Percentiles rank a stretch among this genome's conserved stretches.
phyloP scores from a whole-genome alignment of 192 early-diverging fungal genomes.

The Coemansia sp. region DNA sequence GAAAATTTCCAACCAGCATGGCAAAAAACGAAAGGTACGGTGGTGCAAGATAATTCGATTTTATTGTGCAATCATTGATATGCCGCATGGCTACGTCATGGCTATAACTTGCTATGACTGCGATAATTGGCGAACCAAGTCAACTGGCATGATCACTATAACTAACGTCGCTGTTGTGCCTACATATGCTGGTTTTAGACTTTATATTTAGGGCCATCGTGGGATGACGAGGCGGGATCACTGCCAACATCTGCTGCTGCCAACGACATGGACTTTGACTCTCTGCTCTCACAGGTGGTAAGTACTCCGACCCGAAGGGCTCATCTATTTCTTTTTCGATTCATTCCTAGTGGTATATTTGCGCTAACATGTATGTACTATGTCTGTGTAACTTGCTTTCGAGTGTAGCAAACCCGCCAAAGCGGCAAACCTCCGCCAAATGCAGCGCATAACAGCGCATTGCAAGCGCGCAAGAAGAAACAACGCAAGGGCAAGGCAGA shows the following conservation, averaged over 20 bases:
- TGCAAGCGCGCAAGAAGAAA: neutral
- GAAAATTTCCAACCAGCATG: conserved; percentile 13
- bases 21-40: conserved; percentile 48
- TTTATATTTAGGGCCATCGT: conserved; percentile 47
- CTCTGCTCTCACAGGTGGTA: conserved; percentile 51
- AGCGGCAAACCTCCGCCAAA: neutral
- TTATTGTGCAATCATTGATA: neutral
- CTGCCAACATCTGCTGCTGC: conserved; percentile 39
- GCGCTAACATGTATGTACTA: neutral
- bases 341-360: neutral
- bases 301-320: neutral
- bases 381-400: neutral
- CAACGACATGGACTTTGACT: conserved; percentile 51
- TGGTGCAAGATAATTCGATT: neutral
- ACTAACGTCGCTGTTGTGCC: neutral
- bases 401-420: conserved; percentile 4
- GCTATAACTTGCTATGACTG: neutral
- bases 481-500: neutral
- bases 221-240: conserved; percentile 51
- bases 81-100: neutral
- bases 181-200: conserved; percentile 17
- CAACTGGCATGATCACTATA: too few relatives aligned
- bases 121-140: neutral
- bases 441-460: neutral
- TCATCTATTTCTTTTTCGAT: neutral